Evolutionary conservation across 148 eudicot genomes (phyloP).

Genomic region (Talinum fruticosum): DNA sequence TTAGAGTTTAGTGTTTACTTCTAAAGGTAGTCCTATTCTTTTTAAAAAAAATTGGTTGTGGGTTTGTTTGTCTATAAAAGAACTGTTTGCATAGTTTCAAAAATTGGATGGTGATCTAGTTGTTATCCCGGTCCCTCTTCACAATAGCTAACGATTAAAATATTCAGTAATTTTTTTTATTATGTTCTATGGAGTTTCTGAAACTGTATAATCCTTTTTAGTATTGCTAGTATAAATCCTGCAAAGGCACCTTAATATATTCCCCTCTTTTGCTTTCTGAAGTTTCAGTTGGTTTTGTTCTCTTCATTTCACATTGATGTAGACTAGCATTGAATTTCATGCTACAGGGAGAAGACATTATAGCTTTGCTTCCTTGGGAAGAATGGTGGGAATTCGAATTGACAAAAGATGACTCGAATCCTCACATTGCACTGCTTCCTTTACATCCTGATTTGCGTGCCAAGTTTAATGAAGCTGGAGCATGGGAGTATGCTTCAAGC

Average conservation of each 20-base stretch:
- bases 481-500: slow-evolving; percentile 94
- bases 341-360: slow-evolving; percentile 76
- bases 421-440: slow-evolving; percentile 92
- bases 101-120: neutral
- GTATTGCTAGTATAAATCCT: neutral
- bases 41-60: neutral
- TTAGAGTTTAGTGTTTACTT: neutral
- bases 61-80: neutral
- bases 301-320: neutral
- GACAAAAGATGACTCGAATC: slow-evolving; percentile 70
- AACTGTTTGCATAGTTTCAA: neutral
- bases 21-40: neutral
- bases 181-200: neutral
- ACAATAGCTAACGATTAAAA: too few relatives aligned
- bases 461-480: slow-evolving; percentile 82
- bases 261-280: neutral
- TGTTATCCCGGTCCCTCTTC: neutral
- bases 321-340: slow-evolving; percentile 12
- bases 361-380: slow-evolving; percentile 90
- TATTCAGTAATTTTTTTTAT: neutral
- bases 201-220: neutral
- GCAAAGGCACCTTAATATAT: neutral
- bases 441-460: slow-evolving; percentile 79
- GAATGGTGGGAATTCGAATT: slow-evolving; percentile 96
- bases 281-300: slow-evolving; percentile 4